phyloP scores from a whole-genome alignment of 1,284 basidiomycete species.

The Laetiporus sulphureus region DNA sequence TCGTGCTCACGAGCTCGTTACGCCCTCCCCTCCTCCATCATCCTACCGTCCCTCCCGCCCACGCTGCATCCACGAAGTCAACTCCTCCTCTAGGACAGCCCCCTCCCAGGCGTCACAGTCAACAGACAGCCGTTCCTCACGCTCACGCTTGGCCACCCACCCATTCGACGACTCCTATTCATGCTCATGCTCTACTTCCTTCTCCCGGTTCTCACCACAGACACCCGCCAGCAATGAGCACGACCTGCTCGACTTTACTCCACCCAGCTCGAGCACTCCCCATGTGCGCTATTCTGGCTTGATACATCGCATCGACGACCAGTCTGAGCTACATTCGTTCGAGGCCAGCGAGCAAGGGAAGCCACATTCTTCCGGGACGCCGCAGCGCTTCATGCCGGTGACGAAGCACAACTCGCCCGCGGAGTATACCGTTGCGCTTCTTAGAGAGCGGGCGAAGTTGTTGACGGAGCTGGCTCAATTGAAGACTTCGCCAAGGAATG shows the following conservation, averaged over 20 bases:
- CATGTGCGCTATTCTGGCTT: constrained; percentile 45
- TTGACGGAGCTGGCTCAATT: constrained; percentile 39
- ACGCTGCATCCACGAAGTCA: constrained; percentile 47
- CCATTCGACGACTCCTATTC: constrained; percentile 2
- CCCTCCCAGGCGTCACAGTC: too few relatives aligned
- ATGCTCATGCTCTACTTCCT: too few relatives aligned
- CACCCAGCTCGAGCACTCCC: constrained; percentile 1
- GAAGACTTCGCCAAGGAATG: constrained; percentile 13
- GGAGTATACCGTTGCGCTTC: constrained; percentile 38
- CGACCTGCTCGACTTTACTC: constrained; percentile 8
- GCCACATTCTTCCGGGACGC: not conserved
- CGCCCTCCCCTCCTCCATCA: constrained; percentile 7
- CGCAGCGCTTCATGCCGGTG: too few relatives aligned
- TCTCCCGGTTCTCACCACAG: too few relatives aligned
- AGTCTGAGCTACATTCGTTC: constrained; percentile 41
- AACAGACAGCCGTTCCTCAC: too few relatives aligned
- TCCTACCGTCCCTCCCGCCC: constrained; percentile 9
- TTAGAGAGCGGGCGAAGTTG: constrained; percentile 44
- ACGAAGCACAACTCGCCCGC: constrained; percentile 33
- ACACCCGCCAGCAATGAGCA: too few relatives aligned
- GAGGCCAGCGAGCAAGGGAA: constrained; percentile 23
- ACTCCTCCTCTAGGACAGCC: too few relatives aligned
- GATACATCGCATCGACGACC: constrained; percentile 46
- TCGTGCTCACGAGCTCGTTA: too few relatives aligned
- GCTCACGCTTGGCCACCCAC: too few relatives aligned